Evolutionary conservation across 805 yeast species (phyloP).

Genomic region (Myxozyma sirexii): DNA sequence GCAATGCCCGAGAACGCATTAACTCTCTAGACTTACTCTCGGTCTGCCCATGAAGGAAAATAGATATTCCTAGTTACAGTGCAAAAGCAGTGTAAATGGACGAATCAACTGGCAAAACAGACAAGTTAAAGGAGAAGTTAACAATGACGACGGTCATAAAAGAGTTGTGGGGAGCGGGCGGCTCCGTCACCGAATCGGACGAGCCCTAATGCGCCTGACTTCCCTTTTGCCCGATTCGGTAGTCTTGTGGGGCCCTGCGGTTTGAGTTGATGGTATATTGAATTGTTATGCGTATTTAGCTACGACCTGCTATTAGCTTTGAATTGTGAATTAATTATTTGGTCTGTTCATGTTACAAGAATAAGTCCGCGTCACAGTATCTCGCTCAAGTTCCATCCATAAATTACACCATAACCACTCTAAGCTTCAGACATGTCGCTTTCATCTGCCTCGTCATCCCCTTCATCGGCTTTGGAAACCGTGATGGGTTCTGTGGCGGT

Average conservation of each 20-base stretch:
- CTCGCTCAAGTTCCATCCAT: too few relatives aligned
- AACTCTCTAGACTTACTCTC: slow-evolving; percentile 14
- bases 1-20: background rate
- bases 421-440: slow-evolving; percentile 11
- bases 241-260: background rate
- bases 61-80: background rate
- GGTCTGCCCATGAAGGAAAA: slow-evolving; percentile 23
- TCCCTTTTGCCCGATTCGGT: background rate
- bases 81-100: background rate
- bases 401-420: too few relatives aligned
- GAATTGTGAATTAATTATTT: too few relatives aligned
- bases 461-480: background rate
- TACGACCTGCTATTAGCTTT: too few relatives aligned
- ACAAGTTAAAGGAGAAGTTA: too few relatives aligned
- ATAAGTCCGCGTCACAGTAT: too few relatives aligned
- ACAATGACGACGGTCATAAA: background rate
- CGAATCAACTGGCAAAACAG: too few relatives aligned
- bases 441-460: background rate
- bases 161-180: too few relatives aligned
- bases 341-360: too few relatives aligned
- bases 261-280: too few relatives aligned
- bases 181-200: background rate
- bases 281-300: too few relatives aligned
- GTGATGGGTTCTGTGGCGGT: too few relatives aligned
- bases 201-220: background rate